These are phyloP conservation scores for Penicillium sp. DNA, from an alignment of 2,329 filamentous ascomycete species.

Conservation along the genomic window DNA sequence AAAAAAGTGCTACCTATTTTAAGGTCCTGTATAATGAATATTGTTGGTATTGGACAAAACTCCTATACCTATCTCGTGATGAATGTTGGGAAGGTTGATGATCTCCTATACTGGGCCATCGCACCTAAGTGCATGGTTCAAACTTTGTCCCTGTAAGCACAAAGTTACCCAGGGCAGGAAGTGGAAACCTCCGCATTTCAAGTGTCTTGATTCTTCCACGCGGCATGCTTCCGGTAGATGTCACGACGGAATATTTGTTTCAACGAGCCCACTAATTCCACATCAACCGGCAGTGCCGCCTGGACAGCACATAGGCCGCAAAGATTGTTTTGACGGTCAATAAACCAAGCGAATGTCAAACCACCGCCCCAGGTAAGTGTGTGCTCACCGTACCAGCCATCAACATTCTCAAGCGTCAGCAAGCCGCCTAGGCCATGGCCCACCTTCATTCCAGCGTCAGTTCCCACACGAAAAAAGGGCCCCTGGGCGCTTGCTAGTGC, in stretches of 20 bases:
- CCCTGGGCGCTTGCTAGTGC: conserved; percentile 35
- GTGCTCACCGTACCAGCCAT: conserved; percentile 46
- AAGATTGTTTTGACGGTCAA: conserved; percentile 51
- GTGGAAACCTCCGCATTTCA: neutral
- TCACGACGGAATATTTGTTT: conserved; percentile 48
- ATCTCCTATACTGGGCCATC: no score
- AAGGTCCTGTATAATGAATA: no score
- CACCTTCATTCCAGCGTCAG: conserved; percentile 31
- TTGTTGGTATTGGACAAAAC: no score
- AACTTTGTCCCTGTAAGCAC: no score
- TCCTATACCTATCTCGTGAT: no score
- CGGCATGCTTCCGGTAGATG: conserved; percentile 42
- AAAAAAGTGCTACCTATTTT: no score
- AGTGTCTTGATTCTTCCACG: conserved; percentile 24
- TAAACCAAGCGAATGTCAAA: conserved; percentile 50
- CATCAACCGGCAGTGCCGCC: conserved; percentile 38
- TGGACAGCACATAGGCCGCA: conserved; percentile 47
- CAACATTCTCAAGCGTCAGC: conserved; percentile 42
- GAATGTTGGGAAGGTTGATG: no score
- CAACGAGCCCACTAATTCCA: conserved; percentile 25
- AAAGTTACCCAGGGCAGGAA: neutral
- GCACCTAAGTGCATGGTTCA: no score
- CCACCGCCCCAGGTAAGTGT: conserved; percentile 53
- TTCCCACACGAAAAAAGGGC: conserved; percentile 39
- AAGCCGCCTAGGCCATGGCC: conserved; percentile 47